These are phyloP conservation scores for Ormosia emarginata DNA, from an alignment of 306 rosid genomes.

Conservation along the genomic window DNA sequence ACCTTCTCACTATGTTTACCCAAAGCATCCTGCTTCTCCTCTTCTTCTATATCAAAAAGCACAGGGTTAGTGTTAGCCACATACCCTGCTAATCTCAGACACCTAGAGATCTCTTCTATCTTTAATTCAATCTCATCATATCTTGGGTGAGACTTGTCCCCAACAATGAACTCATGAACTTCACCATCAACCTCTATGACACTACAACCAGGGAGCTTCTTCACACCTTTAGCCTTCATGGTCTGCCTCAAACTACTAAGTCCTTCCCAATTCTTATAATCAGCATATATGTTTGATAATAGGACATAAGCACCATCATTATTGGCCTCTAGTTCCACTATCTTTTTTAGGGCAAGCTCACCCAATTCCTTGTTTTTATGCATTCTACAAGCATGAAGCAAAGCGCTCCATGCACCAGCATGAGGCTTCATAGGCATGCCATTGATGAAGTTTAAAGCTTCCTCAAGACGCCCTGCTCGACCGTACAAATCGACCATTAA, in stretches of 20 bases:
- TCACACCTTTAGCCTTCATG: slow-evolving; percentile 54
- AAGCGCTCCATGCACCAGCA: slow-evolving; percentile 64
- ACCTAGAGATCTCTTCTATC: slow-evolving; percentile 47
- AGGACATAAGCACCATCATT: slow-evolving; percentile 57
- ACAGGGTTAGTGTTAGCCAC: slow-evolving; percentile 49
- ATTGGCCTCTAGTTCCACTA: slow-evolving; percentile 52
- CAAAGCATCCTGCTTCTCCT: slow-evolving; percentile 58
- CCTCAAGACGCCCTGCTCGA: slow-evolving; percentile 52
- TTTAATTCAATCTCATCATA: slow-evolving; percentile 45
- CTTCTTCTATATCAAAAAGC: slow-evolving; percentile 59
- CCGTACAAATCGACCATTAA: slow-evolving; percentile 65
- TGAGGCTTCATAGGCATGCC: slow-evolving; percentile 65
- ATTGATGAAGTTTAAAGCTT: slow-evolving; percentile 54
- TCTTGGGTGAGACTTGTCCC: slow-evolving; percentile 55
- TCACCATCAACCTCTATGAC: slow-evolving; percentile 63
- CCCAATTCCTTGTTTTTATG: slow-evolving; percentile 46
- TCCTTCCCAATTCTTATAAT: slow-evolving; percentile 48
- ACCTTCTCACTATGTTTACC: slow-evolving; percentile 39
- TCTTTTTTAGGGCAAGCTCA: slow-evolving; percentile 42
- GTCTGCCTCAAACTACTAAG: slow-evolving; percentile 34
- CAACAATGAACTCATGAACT: slow-evolving; percentile 62
- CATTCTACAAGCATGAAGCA: slow-evolving; percentile 61
- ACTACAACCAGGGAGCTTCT: slow-evolving; percentile 66
- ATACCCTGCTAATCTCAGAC: slow-evolving; percentile 43
- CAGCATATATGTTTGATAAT: slow-evolving; percentile 61